Conservation (phyloP, 2,329 filamentous ascomycete species). For the Botrytis fabae region DNA sequence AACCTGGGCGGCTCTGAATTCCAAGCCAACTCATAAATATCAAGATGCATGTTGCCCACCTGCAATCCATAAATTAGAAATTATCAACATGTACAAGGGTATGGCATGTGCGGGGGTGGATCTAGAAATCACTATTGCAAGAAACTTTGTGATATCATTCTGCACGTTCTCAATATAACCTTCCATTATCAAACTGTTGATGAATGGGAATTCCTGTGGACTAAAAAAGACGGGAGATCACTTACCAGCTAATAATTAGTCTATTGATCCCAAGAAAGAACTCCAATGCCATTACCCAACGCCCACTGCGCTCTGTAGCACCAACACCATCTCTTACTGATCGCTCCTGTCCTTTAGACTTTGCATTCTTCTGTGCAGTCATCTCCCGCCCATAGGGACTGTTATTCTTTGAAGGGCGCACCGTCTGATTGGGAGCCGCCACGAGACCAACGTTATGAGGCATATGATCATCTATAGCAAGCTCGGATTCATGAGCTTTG, state of each 20-base stretch:
- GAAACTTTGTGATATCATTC: neutral
- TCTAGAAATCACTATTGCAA: neutral
- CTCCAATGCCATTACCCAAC: constrained; percentile 74
- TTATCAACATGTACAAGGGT: neutral
- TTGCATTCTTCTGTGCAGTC: constrained; percentile 57
- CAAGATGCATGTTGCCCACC: constrained; percentile 35
- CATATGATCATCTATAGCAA: constrained; percentile 32
- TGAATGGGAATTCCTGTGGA: too few relatives aligned
- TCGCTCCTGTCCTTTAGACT: constrained; percentile 47
- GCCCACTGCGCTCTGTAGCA: constrained; percentile 72
- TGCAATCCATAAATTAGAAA: neutral
- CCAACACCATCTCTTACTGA: constrained; percentile 66
- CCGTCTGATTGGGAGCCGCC: constrained; percentile 33
- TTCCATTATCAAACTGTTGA: too few relatives aligned
- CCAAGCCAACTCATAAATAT: constrained; percentile 57
- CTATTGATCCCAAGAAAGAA: constrained; percentile 75
- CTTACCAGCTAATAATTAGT: constrained; percentile 53
- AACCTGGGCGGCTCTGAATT: constrained; percentile 61
- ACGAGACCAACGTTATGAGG: constrained; percentile 37
- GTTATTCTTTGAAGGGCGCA: constrained; percentile 45
- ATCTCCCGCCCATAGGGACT: constrained; percentile 71
- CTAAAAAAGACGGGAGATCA: neutral
- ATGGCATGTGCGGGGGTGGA: neutral
- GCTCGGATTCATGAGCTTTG: constrained; percentile 32
- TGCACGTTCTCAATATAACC: neutral